phyloP scores from a whole-genome alignment of 495 filamentous ascomycete species.

The Penicillium lividum region DNA sequence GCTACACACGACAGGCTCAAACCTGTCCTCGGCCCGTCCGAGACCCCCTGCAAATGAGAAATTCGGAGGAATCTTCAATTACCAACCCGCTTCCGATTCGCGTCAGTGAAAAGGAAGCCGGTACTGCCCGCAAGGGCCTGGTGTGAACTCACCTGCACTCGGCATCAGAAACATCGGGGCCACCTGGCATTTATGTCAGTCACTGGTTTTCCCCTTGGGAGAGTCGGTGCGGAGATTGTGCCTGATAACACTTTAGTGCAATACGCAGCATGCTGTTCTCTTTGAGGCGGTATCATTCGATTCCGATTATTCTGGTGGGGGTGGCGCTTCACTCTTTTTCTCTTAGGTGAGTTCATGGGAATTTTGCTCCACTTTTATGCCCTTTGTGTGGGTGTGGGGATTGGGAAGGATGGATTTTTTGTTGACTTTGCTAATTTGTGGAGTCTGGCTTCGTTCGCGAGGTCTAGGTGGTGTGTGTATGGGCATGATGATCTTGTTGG shows the following conservation, averaged over 20 bases:
- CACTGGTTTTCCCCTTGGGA: slow-evolving; percentile 65
- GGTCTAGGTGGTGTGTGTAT: neutral
- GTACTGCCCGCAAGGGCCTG: slow-evolving; percentile 89
- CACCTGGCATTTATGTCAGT: slow-evolving; percentile 14
- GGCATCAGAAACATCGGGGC: slow-evolving; percentile 98
- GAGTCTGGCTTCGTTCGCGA: slow-evolving; percentile 18
- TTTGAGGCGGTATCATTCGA: slow-evolving; percentile 80
- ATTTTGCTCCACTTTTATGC: neutral
- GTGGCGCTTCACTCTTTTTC: slow-evolving; percentile 68
- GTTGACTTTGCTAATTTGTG: slow-evolving; percentile 43
- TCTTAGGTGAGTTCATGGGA: slow-evolving; percentile 13
- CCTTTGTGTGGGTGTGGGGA: slow-evolving; percentile 13
- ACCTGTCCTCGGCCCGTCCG: slow-evolving; percentile 30
- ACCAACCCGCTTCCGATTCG: slow-evolving; percentile 43
- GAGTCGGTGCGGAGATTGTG: slow-evolving; percentile 94
- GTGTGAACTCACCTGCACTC: slow-evolving; percentile 91
- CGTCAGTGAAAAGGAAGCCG: slow-evolving; percentile 29
- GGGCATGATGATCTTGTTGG: neutral
- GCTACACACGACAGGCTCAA: slow-evolving; percentile 72
- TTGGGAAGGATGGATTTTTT: slow-evolving; percentile 37
- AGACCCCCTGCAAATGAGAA: slow-evolving; percentile 89
- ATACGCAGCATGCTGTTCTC: slow-evolving; percentile 86
- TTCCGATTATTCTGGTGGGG: slow-evolving; percentile 97
- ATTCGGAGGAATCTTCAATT: slow-evolving; percentile 99
- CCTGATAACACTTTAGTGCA: slow-evolving; percentile 93